Evolutionary conservation across 148 eudicot species (phyloP), one percentile per base, ranked within the genome.

Genomic region (Persicaria tinctoria): DNA sequence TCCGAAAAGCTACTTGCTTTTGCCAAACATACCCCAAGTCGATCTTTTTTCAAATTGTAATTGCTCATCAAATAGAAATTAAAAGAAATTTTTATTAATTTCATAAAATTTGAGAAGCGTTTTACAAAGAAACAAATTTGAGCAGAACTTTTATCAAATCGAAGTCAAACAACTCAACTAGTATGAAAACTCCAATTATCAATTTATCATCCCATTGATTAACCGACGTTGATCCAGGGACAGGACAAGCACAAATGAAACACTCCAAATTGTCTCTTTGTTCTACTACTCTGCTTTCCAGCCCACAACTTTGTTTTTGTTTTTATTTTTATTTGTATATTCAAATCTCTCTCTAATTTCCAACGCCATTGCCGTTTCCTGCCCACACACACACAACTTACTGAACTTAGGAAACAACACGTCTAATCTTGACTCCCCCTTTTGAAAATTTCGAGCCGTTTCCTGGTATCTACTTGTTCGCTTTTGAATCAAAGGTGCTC

Each of bases 241-340:
- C 46, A 51, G 79, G 53, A 73, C 62, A 46, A 48, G 32, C 23
- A 23, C 78, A 78, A 77, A 38, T 51, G 68, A 73, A 64, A 75
- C 56, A 32, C 74, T 78, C 68, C 83, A 83, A 83, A 63, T 81
- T 83, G 86, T 50, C 74, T 68, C 27, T 27, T 57, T 8, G 50
- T 47, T 51, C 64, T 63, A n/a, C 5, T 74, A 80, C 84, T 75
- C 84, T 75, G 84, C 87, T 86, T 86, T 86, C 82, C 87, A 84
- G 78, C 87, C 83, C 84, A 76, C 68, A 68, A 75, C 10, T 27
- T 27, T 63, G 27, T 0, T 17, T 62, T 50, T 16, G 11, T 3
- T 9, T 23, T 23, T 23, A 23, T 23, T 23, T 16, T 48, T 13
- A 23, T 49, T 18, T 10, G 32, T 10, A 1, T 6, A 27, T 63